phyloP scores from a whole-genome alignment of 2,329 filamentous ascomycete genomes.

The Aspergillus neoniger region DNA sequence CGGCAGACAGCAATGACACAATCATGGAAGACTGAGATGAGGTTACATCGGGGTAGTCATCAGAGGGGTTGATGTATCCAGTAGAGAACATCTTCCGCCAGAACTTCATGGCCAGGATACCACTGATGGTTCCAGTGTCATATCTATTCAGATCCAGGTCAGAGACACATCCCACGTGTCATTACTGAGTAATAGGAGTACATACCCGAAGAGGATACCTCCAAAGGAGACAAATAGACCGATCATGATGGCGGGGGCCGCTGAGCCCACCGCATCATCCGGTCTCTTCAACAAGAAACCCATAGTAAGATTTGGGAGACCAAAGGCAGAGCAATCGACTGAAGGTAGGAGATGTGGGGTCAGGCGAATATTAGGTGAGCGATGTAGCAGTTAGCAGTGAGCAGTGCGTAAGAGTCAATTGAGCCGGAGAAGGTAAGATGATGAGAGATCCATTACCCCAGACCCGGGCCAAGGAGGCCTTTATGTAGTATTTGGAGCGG shows the following conservation, averaged over 20 bases:
- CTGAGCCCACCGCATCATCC: constrained; percentile 48
- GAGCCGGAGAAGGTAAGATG: neutral
- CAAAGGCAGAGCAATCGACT: neutral
- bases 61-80: constrained; percentile 37
- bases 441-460: constrained; percentile 1
- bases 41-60: constrained; percentile 49
- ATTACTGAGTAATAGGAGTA: constrained; percentile 31
- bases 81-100: constrained; percentile 41
- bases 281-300: constrained; percentile 49
- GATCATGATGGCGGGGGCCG: constrained; percentile 54
- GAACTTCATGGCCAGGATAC: constrained; percentile 53
- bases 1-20: constrained; percentile 70
- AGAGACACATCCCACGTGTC: neutral
- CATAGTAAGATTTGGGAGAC: constrained; percentile 31
- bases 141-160: constrained; percentile 31
- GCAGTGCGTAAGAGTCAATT: neutral
- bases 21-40: constrained; percentile 62
- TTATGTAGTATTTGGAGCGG: constrained; percentile 11
- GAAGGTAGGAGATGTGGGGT: neutral
- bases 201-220: constrained; percentile 59
- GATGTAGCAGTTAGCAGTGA: neutral
- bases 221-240: constrained; percentile 62
- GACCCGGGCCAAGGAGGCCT: neutral
- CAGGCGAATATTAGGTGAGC: neutral
- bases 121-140: constrained; percentile 58